Percentiles rank a stretch among this genome's conserved stretches.
Evolutionary conservation across 2,329 filamentous ascomycete genomes (phyloP).

Genomic region (Fusarium sp.): DNA sequence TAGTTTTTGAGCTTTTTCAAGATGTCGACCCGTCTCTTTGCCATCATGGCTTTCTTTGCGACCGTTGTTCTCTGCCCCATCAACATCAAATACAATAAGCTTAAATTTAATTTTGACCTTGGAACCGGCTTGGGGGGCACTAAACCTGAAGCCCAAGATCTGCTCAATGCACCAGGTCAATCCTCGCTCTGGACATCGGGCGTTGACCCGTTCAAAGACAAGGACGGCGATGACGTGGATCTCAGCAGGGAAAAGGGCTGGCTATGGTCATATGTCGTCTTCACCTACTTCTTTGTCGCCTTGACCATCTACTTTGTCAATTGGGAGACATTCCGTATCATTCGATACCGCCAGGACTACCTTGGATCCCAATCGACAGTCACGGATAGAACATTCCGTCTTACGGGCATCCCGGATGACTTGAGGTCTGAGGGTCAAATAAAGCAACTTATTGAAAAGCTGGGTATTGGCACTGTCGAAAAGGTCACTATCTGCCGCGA

Average conservation of each 20-base stretch:
- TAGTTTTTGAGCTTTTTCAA: constrained; percentile 94
- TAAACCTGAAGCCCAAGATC: background rate
- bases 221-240: constrained; percentile 51
- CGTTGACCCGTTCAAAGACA: constrained; percentile 44
- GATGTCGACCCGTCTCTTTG: constrained; percentile 88
- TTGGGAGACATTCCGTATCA: constrained; percentile 85
- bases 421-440: constrained; percentile 86
- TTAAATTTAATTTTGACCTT: background rate
- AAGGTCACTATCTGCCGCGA: constrained; percentile 87
- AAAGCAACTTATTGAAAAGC: constrained; percentile 85
- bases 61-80: constrained; percentile 86
- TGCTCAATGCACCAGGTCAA: constrained; percentile 22
- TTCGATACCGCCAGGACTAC: constrained; percentile 88
- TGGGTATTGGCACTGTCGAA: constrained; percentile 91
- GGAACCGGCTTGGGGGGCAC: background rate
- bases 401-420: constrained; percentile 87
- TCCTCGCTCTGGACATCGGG: constrained; percentile 23
- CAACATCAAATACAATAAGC: constrained; percentile 71
- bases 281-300: constrained; percentile 90
- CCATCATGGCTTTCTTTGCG: constrained; percentile 84
- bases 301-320: constrained; percentile 87
- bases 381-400: constrained; percentile 91
- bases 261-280: constrained; percentile 93
- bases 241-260: constrained; percentile 61
- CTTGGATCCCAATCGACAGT: constrained; percentile 94